phyloP scores from a whole-genome alignment of 306 rosid genomes.

The Benincasa hispida region DNA sequence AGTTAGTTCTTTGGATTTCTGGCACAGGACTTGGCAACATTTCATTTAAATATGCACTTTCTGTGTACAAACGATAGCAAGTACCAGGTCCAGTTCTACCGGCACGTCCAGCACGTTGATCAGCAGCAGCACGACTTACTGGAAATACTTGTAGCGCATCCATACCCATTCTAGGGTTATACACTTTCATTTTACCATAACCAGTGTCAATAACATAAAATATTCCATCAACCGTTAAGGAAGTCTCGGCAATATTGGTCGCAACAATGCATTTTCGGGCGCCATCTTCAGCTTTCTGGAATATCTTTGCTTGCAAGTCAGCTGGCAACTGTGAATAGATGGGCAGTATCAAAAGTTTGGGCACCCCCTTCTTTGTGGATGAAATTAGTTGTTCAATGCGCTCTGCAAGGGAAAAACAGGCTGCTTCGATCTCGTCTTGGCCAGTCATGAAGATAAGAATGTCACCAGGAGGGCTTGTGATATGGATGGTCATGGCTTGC shows the following conservation, averaged over 20 bases:
- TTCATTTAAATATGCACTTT: slow-evolving; percentile 81
- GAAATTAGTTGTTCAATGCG: slow-evolving; percentile 78
- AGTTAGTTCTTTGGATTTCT: slow-evolving; percentile 95
- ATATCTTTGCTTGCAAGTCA: slow-evolving; percentile 93
- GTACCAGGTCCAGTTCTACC: slow-evolving; percentile 99
- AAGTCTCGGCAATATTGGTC: slow-evolving; percentile 95
- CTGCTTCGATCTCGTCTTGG: slow-evolving; percentile 99
- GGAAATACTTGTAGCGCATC: slow-evolving; percentile 99
- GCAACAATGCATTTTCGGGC: slow-evolving; percentile 96
- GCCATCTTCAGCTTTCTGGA: slow-evolving; percentile 92
- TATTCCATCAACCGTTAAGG: slow-evolving; percentile 92
- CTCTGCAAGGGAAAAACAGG: slow-evolving; percentile 87
- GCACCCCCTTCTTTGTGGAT: slow-evolving; percentile 58
- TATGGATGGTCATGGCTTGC: slow-evolving; percentile 98
- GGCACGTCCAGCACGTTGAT: slow-evolving; percentile 97
- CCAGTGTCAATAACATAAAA: slow-evolving; percentile 93
- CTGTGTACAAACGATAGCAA: slow-evolving; percentile 79
- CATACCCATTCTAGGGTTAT: slow-evolving; percentile 99
- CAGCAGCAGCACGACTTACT: slow-evolving; percentile 94
- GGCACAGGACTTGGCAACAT: slow-evolving; percentile 91
- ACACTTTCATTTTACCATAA: slow-evolving; percentile 94
- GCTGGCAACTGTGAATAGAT: slow-evolving; percentile 99
- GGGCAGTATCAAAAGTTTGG: slow-evolving; percentile 86
- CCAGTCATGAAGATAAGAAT: slow-evolving; percentile 98
- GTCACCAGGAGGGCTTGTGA: slow-evolving; percentile 91